A percentile compares a stretch with the other conserved stretches of the same genome.
phyloP scores from a whole-genome alignment of 306 rosid genomes.

The Acacia confusa region DNA sequence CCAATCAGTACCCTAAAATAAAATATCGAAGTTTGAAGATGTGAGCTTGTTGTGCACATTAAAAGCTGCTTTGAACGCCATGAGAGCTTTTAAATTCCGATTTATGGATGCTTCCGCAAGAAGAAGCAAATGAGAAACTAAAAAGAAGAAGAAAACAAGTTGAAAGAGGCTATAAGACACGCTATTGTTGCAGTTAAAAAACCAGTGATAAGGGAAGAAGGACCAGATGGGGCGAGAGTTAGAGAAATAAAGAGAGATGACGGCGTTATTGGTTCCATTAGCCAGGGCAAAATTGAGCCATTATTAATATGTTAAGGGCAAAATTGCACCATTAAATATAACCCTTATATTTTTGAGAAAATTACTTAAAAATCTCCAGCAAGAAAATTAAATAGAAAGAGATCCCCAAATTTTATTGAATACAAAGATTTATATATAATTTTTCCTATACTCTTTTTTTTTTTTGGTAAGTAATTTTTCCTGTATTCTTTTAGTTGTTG shows the following conservation, averaged over 20 bases:
- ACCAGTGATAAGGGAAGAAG: background rate
- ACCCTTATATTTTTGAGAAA: too few species aligned
- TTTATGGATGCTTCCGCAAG: conserved; percentile 26
- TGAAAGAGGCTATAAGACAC: conserved; percentile 16
- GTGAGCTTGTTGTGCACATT: conserved; percentile 56
- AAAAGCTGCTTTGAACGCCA: conserved; percentile 64
- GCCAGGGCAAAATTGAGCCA: too few species aligned
- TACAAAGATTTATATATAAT: too few species aligned
- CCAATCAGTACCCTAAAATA: conserved; percentile 58
- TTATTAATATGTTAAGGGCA: too few species aligned
- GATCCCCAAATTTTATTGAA: too few species aligned
- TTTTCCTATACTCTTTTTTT: too few species aligned
- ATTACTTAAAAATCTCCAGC: too few species aligned
- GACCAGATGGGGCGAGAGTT: background rate
- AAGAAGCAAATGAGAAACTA: conserved; percentile 19
- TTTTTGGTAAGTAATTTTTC: too few species aligned
- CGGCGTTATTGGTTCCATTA: background rate
- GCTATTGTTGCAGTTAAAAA: conserved; percentile 51
- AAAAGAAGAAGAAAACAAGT: background rate
- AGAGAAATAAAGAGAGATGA: background rate
- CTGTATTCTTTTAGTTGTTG: too few species aligned
- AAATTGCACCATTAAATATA: too few species aligned
- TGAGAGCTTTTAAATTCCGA: conserved; percentile 55
- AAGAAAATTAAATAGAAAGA: too few species aligned
- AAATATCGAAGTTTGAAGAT: conserved; percentile 65